These are phyloP conservation scores for Hemileccinum impolitum DNA, from an alignment of 768 basidiomycete species.

Conservation along the genomic window DNA sequence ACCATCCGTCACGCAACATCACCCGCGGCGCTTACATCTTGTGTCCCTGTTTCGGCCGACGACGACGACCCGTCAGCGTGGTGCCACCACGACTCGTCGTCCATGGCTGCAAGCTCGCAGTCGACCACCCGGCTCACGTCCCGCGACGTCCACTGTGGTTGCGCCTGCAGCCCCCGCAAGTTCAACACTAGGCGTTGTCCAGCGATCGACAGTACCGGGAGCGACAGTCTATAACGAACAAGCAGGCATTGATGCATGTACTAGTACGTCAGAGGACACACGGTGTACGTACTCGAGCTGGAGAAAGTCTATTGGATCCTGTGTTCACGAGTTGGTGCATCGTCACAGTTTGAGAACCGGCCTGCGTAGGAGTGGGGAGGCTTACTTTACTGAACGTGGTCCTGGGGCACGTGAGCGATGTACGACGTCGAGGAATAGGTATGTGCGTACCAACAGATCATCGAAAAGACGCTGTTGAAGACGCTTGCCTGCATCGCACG, in stretches of 20 bases:
- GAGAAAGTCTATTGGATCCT: slow-evolving; percentile 7
- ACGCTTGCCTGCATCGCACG: neutral
- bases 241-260: no score
- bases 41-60: neutral
- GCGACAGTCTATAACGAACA: slow-evolving; percentile 13
- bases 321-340: neutral
- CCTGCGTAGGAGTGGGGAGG: neutral
- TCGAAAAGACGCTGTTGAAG: slow-evolving; percentile 3
- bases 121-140: slow-evolving; percentile 9
- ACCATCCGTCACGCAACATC: no score
- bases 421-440: no score
- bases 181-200: slow-evolving; percentile 22
- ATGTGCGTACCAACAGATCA: slow-evolving; percentile 14
- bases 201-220: slow-evolving; percentile 12
- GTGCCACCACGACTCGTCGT: neutral
- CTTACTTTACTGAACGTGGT: slow-evolving; percentile 4
- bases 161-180: slow-evolving; percentile 7
- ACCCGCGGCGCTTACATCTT: no score
- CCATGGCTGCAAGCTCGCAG: slow-evolving; percentile 5
- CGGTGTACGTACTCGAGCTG: slow-evolving; percentile 5
- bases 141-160: slow-evolving; percentile 1
- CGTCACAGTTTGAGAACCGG: no score
- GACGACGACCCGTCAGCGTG: neutral
- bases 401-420: slow-evolving; percentile 3
- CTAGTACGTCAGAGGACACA: no score